Evolutionary conservation across 805 yeast genomes (phyloP).

Genomic region (Cyberlindnera xishuangbannaensis): DNA sequence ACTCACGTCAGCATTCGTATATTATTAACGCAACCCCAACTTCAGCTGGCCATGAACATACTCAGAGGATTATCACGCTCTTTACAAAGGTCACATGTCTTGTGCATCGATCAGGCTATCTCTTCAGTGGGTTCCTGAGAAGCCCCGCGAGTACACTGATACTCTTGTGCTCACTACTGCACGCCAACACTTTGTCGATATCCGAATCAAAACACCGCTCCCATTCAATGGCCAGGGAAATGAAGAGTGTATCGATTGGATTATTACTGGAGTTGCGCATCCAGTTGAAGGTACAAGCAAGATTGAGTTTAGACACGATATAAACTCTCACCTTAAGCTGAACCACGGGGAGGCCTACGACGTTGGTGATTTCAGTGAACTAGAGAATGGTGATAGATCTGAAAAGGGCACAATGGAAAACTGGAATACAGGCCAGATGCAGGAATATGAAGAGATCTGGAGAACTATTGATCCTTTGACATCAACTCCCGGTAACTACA

Average conservation of each 20-base stretch:
- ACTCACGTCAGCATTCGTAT: no score
- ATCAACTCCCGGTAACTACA: constrained; percentile 26
- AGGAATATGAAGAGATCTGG: constrained; percentile 51
- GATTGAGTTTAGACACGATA: constrained; percentile 22
- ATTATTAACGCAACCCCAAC: no score
- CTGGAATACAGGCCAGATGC: constrained; percentile 35
- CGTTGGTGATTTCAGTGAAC: constrained; percentile 37
- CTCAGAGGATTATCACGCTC: no score
- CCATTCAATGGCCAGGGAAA: constrained; percentile 5
- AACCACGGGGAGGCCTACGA: constrained; percentile 22
- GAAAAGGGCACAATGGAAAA: constrained; percentile 50
- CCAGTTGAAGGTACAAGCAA: constrained; percentile 14
- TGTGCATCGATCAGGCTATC: constrained; percentile 39
- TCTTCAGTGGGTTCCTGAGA: constrained; percentile 45
- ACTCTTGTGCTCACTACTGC: constrained; percentile 46
- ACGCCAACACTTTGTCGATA: constrained; percentile 41
- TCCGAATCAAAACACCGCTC: constrained; percentile 26
- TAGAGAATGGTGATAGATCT: constrained; percentile 36
- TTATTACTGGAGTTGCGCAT: constrained; percentile 28
- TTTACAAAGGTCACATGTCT: no score
- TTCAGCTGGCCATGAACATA: no score
- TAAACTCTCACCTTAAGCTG: constrained; percentile 18
- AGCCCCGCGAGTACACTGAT: constrained; percentile 37
- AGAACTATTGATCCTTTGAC: constrained; percentile 38
- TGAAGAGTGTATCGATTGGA: constrained; percentile 24